phyloP scores from a whole-genome alignment of 768 basidiomycete genomes.

The Tubosaeta brunneosetosa region DNA sequence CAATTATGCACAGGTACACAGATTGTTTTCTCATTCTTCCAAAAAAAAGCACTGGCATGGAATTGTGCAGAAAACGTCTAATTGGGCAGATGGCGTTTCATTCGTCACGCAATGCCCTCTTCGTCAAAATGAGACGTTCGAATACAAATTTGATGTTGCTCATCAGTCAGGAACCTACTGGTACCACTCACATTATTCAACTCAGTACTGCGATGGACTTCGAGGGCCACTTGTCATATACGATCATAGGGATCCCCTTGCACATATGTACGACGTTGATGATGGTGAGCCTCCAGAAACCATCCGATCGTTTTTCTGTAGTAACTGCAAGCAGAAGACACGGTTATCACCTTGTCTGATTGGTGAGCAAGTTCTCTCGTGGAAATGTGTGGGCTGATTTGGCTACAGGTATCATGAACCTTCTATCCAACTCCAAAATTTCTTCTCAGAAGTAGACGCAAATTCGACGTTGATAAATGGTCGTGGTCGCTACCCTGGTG shows the following conservation, averaged over 20 bases:
- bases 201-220: slow-evolving; percentile 35
- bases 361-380: slow-evolving; percentile 25
- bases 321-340: slow-evolving; percentile 22
- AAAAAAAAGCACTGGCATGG: slow-evolving; percentile 22
- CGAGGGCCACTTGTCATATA: slow-evolving; percentile 37
- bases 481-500: slow-evolving; percentile 39
- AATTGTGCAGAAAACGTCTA: slow-evolving; percentile 19
- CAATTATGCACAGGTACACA: slow-evolving; percentile 11
- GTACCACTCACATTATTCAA: slow-evolving; percentile 36
- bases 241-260: slow-evolving; percentile 37
- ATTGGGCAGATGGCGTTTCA: slow-evolving; percentile 27
- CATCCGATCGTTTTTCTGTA: neutral
- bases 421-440: slow-evolving; percentile 11
- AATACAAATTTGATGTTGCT: slow-evolving; percentile 30
- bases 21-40: slow-evolving; percentile 14
- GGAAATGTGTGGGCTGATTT: slow-evolving; percentile 4
- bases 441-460: slow-evolving; percentile 11
- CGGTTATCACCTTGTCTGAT: slow-evolving; percentile 43
- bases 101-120: slow-evolving; percentile 41
- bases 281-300: slow-evolving; percentile 29
- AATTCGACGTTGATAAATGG: slow-evolving; percentile 50
- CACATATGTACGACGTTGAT: slow-evolving; percentile 38
- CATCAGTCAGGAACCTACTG: slow-evolving; percentile 40
- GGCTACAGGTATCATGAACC: slow-evolving; percentile 32
- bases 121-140: slow-evolving; percentile 29